These are phyloP conservation scores for Scleroderma bovista DNA, from an alignment of 768 basidiomycete genomes.

Conservation along the genomic window DNA sequence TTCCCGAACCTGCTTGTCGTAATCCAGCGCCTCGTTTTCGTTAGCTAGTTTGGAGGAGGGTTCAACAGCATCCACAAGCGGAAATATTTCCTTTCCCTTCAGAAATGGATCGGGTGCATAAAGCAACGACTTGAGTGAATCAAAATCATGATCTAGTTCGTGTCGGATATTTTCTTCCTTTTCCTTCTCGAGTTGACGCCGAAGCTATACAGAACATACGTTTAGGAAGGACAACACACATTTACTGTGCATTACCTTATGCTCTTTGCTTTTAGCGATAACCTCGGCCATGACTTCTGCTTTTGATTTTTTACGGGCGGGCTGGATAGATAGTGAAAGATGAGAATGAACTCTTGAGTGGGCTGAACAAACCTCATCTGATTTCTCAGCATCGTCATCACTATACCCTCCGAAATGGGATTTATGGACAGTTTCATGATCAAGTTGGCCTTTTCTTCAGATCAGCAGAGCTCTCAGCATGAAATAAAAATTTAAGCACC, in stretches of 20 bases:
- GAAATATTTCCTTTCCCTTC: slow-evolving; percentile 33
- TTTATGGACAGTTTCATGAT: slow-evolving; percentile 56
- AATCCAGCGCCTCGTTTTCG: slow-evolving; percentile 48
- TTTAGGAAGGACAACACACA: neutral
- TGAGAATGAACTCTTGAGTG: neutral
- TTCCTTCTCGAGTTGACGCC: slow-evolving; percentile 84
- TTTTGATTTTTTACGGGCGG: slow-evolving; percentile 82
- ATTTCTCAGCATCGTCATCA: slow-evolving; percentile 50
- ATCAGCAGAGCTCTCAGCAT: neutral
- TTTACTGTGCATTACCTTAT: slow-evolving; percentile 59
- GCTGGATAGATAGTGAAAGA: slow-evolving; percentile 39
- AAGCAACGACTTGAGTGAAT: slow-evolving; percentile 70
- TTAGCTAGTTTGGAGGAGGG: neutral
- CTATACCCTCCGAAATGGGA: slow-evolving; percentile 86
- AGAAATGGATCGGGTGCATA: slow-evolving; percentile 49
- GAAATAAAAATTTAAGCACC: slow-evolving; percentile 24
- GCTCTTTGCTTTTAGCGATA: slow-evolving; percentile 92
- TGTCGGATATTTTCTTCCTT: slow-evolving; percentile 81
- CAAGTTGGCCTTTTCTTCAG: slow-evolving; percentile 53
- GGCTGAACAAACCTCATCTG: slow-evolving; percentile 40
- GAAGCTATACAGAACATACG: slow-evolving; percentile 45
- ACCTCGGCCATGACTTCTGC: slow-evolving; percentile 98
- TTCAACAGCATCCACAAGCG: slow-evolving; percentile 19
- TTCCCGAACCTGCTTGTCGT: slow-evolving; percentile 89
- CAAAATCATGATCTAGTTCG: slow-evolving; percentile 85